These are phyloP conservation scores for Paecilomyces fulvus DNA, from an alignment of 2,329 filamentous ascomycete species.

Conservation along the genomic window DNA sequence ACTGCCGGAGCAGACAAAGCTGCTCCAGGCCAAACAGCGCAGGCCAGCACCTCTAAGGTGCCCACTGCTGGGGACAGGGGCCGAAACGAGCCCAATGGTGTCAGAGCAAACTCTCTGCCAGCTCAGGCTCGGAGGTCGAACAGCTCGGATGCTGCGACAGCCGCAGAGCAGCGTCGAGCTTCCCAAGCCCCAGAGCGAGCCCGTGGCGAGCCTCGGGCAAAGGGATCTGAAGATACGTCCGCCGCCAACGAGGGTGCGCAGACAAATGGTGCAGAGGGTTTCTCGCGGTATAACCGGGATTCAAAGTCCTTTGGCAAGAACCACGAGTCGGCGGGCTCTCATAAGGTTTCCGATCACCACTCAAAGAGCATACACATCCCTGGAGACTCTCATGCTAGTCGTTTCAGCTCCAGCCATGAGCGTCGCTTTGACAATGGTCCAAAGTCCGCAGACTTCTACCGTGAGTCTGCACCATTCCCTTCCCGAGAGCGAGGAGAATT, in stretches of 20 bases:
- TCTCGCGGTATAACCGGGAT: conserved; percentile 24
- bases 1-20: conserved; percentile 25
- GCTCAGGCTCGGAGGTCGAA: conserved; percentile 28
- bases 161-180: conserved; percentile 24
- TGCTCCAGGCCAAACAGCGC: conserved; percentile 17
- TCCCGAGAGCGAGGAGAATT: conserved; percentile 18
- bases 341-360: conserved; percentile 19
- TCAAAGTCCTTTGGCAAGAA: conserved; percentile 26
- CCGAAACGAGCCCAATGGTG: conserved; percentile 26
- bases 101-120: conserved; percentile 32
- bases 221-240: conserved; percentile 23
- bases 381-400: conserved; percentile 26
- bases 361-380: conserved; percentile 20
- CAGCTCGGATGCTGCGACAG: conserved; percentile 22
- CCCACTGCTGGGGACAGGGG: conserved; percentile 23
- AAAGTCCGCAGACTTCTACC: conserved; percentile 28
- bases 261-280: conserved; percentile 19
- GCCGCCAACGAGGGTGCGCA: conserved; percentile 18
- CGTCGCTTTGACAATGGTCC: conserved; percentile 31
- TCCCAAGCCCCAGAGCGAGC: conserved; percentile 22
- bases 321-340: conserved; percentile 18
- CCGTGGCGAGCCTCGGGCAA: conserved; percentile 17
- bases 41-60: conserved; percentile 22
- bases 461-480: conserved; percentile 18
- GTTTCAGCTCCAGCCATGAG: conserved; percentile 21